Conservation (phyloP, 1,284 basidiomycete species). For the Trametes hirsuta region DNA sequence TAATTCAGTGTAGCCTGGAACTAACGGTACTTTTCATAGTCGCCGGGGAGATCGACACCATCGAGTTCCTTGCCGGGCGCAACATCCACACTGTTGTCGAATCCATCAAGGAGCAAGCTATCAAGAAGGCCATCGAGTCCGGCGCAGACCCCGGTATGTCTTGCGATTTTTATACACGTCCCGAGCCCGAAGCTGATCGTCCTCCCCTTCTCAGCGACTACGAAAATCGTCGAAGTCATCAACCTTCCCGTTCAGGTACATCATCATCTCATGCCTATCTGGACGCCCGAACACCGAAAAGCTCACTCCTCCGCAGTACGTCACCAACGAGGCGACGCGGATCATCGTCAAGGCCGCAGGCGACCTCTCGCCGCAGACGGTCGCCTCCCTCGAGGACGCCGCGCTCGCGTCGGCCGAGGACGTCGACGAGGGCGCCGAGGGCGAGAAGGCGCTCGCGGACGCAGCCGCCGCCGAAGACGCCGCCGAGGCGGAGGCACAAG, state of each 20-base stretch:
- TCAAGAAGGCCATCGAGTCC: conserved; percentile 45
- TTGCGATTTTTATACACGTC: not conserved
- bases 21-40: conserved; percentile 17
- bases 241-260: conserved; percentile 45
- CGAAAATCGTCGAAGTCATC: conserved; percentile 51
- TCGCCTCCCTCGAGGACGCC: conserved; percentile 14
- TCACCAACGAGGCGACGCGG: conserved; percentile 53
- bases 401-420: conserved; percentile 2
- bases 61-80: conserved; percentile 44
- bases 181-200: not conserved
- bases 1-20: not conserved
- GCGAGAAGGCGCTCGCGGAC: conserved; percentile 10
- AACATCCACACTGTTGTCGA: conserved; percentile 46
- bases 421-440: conserved; percentile 2
- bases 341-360: conserved; percentile 53
- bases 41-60: conserved; percentile 42
- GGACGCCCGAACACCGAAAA: not conserved
- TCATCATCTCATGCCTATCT: not conserved
- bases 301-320: conserved; percentile 39
- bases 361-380: conserved; percentile 35
- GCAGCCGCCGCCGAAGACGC: conserved; percentile 9
- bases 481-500: not conserved
- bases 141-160: conserved; percentile 45
- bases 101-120: conserved; percentile 46
- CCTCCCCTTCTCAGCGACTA: conserved; percentile 24